Evolutionary conservation across 2,329 filamentous ascomycete species (phyloP).

Genomic region (Colletotrichum abscissum): DNA sequence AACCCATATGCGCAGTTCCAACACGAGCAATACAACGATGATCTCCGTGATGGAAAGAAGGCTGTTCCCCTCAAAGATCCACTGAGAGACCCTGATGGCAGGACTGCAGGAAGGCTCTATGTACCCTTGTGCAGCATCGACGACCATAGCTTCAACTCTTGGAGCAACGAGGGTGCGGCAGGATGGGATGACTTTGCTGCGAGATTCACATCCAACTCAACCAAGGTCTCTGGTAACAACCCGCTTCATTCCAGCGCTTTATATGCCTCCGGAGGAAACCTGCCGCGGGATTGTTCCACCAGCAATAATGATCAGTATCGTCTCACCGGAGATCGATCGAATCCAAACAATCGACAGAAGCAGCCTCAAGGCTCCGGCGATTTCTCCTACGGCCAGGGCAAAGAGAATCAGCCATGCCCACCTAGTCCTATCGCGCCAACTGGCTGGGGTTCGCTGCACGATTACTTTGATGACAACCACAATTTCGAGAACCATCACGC

Average conservation of each 20-base stretch:
- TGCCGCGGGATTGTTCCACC: neutral
- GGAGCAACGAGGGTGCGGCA: neutral
- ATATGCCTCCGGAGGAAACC: neutral
- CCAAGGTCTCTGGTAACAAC: neutral
- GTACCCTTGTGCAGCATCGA: neutral
- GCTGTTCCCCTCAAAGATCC: slow-evolving; percentile 24
- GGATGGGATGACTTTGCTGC: neutral
- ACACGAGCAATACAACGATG: slow-evolving; percentile 25
- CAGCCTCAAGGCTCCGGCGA: neutral
- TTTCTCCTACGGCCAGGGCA: neutral
- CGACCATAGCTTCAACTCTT: slow-evolving; percentile 33
- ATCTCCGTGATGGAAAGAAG: slow-evolving; percentile 27
- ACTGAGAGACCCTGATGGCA: slow-evolving; percentile 23
- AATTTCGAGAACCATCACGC: neutral
- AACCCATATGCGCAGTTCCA: slow-evolving; percentile 19
- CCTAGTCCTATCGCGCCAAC: neutral
- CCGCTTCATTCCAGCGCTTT: neutral
- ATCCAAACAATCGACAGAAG: neutral
- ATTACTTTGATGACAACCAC: neutral
- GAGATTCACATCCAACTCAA: neutral
- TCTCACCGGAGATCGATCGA: neutral
- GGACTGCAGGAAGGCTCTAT: slow-evolving; percentile 2
- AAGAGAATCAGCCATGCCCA: slow-evolving; percentile 16
- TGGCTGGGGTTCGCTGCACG: neutral
- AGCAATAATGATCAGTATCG: too few species aligned